Base-by-base conservation (phyloP, 352 stramenopile species). In the Peronospora tabacina region DNA sequence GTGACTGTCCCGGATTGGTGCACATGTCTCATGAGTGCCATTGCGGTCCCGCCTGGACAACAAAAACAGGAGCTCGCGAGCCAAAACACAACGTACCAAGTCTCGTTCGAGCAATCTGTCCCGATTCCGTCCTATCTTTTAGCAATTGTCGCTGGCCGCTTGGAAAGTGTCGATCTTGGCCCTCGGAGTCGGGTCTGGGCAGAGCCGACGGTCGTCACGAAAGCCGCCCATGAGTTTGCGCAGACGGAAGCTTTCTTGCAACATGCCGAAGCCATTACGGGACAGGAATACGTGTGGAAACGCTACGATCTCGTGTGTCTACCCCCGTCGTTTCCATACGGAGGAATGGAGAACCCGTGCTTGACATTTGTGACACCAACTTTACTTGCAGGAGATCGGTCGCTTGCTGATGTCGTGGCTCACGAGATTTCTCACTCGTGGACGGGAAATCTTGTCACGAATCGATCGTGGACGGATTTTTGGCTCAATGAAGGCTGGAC, bases 401-500 rank as follows among this genome's bases (percentile, higher is more conserved):
- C 87, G 29, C 72, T 99, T 1, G 95, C 93, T 0, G 91, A 97
- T 55, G 95, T 99, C 0, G 93, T 99, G 5, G 95, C 95, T 2
- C 96, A 99, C 70, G 96, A 99, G 62, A 97, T 98, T 55, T 69
- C 87, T 13, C 95, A 98, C 64, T 93, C 65, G 39, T 99, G 96
- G 96, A 98, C 90, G 0, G 96, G 96, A 5, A 99, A 99, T 68
- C 58, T 98, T 6, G 87, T 98, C 11, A 99, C 95, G 7, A 98
- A 98, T 77, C 71, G 72, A 47, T 97, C 85, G 43, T 98, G 85
- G 82, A 82, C 83, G 15, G 85, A 98, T 63, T 98, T 98, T 64
- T 98, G 94, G 95, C 69, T 99, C n/a, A 99, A 99, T 61, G 96
- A 99, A 55, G 94, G 95, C 10, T 98, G 91, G 91, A 99, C 96